Conservation (phyloP, 2,329 filamentous ascomycete species). For the Emmonsiellopsis sp. region DNA sequence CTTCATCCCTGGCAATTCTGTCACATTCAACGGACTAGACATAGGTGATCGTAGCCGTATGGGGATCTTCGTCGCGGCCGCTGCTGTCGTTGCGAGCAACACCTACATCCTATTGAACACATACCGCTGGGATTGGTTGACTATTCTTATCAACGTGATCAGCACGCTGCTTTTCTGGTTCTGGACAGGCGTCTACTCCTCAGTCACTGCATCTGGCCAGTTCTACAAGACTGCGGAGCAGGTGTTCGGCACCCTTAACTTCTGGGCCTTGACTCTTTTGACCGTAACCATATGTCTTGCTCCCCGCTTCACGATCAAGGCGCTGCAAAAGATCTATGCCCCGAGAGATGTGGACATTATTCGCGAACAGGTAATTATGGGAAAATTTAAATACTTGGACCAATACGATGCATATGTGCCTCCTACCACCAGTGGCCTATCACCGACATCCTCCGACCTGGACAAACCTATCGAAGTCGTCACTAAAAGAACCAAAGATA, state of each 20-base stretch:
- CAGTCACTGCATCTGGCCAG: conserved; percentile 45
- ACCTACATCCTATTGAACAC: conserved; percentile 91
- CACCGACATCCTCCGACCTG: conserved; percentile 30
- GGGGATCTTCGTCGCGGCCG: conserved; percentile 76
- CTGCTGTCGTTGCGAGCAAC: conserved; percentile 82
- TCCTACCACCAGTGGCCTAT: conserved; percentile 26
- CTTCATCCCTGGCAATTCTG: conserved; percentile 59
- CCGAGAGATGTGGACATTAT: conserved; percentile 92
- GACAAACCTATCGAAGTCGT: conserved; percentile 44
- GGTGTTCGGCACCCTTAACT: conserved; percentile 70
- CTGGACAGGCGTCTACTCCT: conserved; percentile 86
- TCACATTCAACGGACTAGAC: conserved; percentile 62
- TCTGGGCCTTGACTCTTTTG: conserved; percentile 77
- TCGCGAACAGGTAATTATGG: conserved; percentile 77
- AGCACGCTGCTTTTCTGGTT: conserved; percentile 85
- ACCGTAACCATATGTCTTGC: conserved; percentile 74
- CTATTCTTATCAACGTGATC: conserved; percentile 68
- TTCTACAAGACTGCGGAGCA: conserved; percentile 73
- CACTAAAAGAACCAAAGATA: conserved; percentile 48
- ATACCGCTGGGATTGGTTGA: conserved; percentile 97
- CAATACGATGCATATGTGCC: conserved; percentile 43
- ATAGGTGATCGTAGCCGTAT: conserved; percentile 74
- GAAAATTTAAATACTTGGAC: conserved; percentile 68
- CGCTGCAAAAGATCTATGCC: conserved; percentile 85
- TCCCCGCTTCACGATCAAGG: conserved; percentile 78